Base-by-base conservation (phyloP, 148 eudicot species). In the Chenopodium suecicum region DNA sequence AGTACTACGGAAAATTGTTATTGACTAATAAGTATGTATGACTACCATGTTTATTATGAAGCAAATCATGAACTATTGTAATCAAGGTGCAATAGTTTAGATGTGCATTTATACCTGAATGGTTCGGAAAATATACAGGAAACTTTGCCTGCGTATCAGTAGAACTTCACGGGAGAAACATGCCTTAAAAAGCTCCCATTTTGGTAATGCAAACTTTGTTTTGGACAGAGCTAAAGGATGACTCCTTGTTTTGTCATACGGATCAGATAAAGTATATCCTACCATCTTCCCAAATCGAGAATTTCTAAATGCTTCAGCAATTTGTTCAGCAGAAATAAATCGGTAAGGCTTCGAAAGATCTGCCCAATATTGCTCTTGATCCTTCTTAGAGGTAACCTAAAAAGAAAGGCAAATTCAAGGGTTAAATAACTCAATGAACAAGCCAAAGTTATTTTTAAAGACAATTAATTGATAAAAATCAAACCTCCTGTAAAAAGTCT, bases 401-500 rank as follows among this genome's bases (percentile, higher is more conserved):
- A 86, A 74, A 50, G 64, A 72, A 23, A 44, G 29, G 37, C 64
- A n/a, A 54, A 34, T 37, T 63, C 69, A 80, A 29, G 44, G 73
- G 32, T 37, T 41, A 74, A 50, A 50, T 72, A 73, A 77, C 17
- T 16, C 20, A 41, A 46, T 44, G 58, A 73, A 37, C 50, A 70
- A 62, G 17, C 41, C 22, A 64, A 17, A n/a, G 48, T 48, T 76
- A 25, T 7, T 8, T 20, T 4, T 23, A 62, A 62, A 11, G 25
- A 22, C 7, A 20, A 62, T 62, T 27, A 12, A 63, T 29, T 34
- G 70, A 22, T 31, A 52, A 25, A 34, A 20, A 19, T 46, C 47
- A 19, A n/a, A 95, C 98, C 97, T 95, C 98, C 80, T 95, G 98
- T 75, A 95, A 91, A 78, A 95, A 95, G 85, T 95, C 97, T 73